These are phyloP conservation scores for Salix koriyanagi DNA, from an alignment of 345 rosid species.

Conservation along the genomic window DNA sequence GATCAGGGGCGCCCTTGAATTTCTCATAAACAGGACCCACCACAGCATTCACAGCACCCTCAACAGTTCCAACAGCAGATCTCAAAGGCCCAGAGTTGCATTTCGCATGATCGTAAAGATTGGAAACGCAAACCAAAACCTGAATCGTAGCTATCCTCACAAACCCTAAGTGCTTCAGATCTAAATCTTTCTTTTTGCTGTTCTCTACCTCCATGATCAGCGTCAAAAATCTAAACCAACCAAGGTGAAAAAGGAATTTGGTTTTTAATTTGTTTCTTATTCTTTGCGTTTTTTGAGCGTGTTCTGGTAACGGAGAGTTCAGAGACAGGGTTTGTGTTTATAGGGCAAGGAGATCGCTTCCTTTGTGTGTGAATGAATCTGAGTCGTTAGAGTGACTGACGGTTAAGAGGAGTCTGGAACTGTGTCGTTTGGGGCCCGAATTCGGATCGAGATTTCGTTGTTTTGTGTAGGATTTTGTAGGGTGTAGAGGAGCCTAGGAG, in stretches of 20 bases:
- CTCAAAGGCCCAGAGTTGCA: slow-evolving; percentile 73
- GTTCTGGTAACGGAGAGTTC: background rate
- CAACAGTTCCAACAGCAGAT: slow-evolving; percentile 63
- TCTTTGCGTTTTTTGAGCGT: background rate
- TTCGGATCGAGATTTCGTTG: background rate
- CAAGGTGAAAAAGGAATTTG: too few species aligned
- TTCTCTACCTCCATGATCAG: slow-evolving; percentile 39
- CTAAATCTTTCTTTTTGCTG: slow-evolving; percentile 20
- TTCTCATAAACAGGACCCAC: slow-evolving; percentile 62
- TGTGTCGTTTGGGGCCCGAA: background rate
- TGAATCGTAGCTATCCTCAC: slow-evolving; percentile 59
- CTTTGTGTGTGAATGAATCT: background rate
- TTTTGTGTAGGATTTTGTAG: background rate
- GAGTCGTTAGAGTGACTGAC: slow-evolving; percentile 26
- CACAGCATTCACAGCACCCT: slow-evolving; percentile 57
- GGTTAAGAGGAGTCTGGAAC: slow-evolving; percentile 21
- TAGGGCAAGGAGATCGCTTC: too few species aligned
- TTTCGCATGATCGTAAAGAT: slow-evolving; percentile 66
- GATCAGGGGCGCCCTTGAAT: slow-evolving; percentile 57
- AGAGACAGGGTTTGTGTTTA: background rate
- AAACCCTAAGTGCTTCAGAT: slow-evolving; percentile 67
- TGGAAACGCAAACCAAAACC: slow-evolving; percentile 41
- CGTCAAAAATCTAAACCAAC: background rate
- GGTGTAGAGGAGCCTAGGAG: slow-evolving; percentile 7
- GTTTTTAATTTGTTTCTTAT: background rate